These are phyloP conservation scores for Ceratocystis colombiana DNA, from an alignment of 2,329 filamentous ascomycete genomes.

Conservation along the genomic window DNA sequence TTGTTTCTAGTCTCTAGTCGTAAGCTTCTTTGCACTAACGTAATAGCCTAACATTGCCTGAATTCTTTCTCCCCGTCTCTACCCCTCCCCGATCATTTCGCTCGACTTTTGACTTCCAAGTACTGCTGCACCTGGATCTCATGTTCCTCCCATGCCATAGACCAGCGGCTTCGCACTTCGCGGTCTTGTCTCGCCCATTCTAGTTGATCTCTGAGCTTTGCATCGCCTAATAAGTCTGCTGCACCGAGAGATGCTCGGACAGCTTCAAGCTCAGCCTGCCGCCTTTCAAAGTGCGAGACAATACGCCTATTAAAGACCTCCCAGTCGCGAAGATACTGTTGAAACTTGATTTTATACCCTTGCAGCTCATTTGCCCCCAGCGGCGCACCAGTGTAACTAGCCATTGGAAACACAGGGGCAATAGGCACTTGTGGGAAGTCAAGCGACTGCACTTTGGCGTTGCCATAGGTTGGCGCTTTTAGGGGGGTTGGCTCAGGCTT, in stretches of 20 bases:
- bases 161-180: constrained; percentile 52
- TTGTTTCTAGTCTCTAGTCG: background rate
- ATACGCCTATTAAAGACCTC: constrained; percentile 39
- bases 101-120: constrained; percentile 35
- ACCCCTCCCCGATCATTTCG: background rate
- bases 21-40: background rate
- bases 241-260: constrained; percentile 40
- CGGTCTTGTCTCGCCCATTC: constrained; percentile 54
- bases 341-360: constrained; percentile 18
- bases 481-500: constrained; percentile 38
- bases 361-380: background rate
- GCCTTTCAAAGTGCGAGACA: constrained; percentile 46
- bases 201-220: constrained; percentile 42
- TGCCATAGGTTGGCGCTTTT: constrained; percentile 28
- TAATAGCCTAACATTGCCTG: background rate
- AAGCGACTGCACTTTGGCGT: constrained; percentile 33
- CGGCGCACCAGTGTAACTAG: constrained; percentile 6
- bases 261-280: constrained; percentile 38
- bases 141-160: constrained; percentile 49
- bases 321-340: constrained; percentile 29
- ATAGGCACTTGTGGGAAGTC: constrained; percentile 42
- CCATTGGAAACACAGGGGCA: constrained; percentile 37
- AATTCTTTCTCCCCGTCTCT: background rate
- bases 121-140: constrained; percentile 50
- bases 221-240: constrained; percentile 36